Percentiles rank a stretch among this genome's conserved stretches.
These are phyloP conservation scores for Polytrichum commune DNA, from an alignment of 225 moss, liverwort and hornwort species.

Conservation along the genomic window DNA sequence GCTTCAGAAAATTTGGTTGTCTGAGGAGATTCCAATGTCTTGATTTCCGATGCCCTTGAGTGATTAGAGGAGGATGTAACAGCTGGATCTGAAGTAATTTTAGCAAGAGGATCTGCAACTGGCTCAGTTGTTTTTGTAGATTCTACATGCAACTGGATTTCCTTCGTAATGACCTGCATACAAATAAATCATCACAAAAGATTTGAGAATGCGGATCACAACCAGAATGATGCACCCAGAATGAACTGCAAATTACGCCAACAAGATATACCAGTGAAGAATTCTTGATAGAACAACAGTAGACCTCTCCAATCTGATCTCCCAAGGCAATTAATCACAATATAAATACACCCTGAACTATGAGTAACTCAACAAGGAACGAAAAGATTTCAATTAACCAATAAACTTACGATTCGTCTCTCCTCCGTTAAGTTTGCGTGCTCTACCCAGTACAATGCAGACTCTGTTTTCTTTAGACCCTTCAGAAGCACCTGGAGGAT, in stretches of 20 bases:
- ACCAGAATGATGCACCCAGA: no score
- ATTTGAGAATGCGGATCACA: neutral
- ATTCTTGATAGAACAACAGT: no score
- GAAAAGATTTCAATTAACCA: constrained; percentile 1
- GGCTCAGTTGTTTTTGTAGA: constrained; percentile 24
- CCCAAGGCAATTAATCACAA: neutral
- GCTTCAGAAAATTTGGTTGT: constrained; percentile 11
- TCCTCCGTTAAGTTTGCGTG: constrained; percentile 42
- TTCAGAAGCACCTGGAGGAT: constrained; percentile 58
- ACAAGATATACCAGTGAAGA: no score
- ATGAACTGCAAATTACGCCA: no score
- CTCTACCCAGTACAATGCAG: constrained; percentile 46
- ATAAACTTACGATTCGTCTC: constrained; percentile 33
- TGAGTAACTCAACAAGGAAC: neutral
- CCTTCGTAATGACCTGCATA: constrained; percentile 35
- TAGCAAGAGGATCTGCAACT: constrained; percentile 12
- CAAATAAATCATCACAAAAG: neutral
- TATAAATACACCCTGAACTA: neutral
- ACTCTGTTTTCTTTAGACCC: constrained; percentile 39
- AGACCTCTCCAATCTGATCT: neutral
- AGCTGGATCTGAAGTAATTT: constrained; percentile 16
- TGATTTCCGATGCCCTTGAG: no score
- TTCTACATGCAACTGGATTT: constrained; percentile 33
- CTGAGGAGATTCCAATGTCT: no score
- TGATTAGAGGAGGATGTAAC: neutral